Evolutionary conservation across 768 basidiomycete species (phyloP).

Genomic region (Crassisporium funariophilum): DNA sequence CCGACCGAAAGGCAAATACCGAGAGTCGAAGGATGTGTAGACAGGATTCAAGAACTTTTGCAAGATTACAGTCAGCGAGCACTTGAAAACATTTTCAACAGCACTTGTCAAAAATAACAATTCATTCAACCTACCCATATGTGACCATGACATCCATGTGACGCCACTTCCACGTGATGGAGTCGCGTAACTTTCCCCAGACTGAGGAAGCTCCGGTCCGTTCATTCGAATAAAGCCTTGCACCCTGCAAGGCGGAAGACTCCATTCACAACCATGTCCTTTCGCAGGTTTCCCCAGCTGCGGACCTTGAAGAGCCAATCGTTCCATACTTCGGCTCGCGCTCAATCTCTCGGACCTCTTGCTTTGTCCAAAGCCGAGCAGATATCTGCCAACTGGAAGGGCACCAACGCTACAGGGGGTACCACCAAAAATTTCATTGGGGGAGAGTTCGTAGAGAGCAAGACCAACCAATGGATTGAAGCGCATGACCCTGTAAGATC

Average conservation of each 20-base stretch:
- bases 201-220: slow-evolving; percentile 1
- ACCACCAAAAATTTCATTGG: slow-evolving; percentile 91
- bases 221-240: background rate
- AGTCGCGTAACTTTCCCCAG: background rate
- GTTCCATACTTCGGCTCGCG: slow-evolving; percentile 50
- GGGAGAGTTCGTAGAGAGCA: slow-evolving; percentile 87
- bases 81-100: slow-evolving; percentile 9
- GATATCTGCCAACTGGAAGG: slow-evolving; percentile 79
- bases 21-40: too few species aligned
- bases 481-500: slow-evolving; percentile 81
- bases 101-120: background rate
- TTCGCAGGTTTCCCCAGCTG: slow-evolving; percentile 34
- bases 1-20: too few species aligned
- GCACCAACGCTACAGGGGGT: slow-evolving; percentile 83
- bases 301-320: slow-evolving; percentile 28
- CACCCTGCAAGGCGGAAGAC: background rate
- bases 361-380: slow-evolving; percentile 67
- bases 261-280: slow-evolving; percentile 27
- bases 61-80: too few species aligned
- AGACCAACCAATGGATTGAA: slow-evolving; percentile 78
- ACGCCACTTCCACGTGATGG: slow-evolving; percentile 6
- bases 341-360: slow-evolving; percentile 50
- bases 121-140: background rate
- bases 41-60: too few species aligned
- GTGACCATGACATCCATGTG: slow-evolving; percentile 5